Percentiles rank a stretch among this genome's conserved stretches.
Conservation (phyloP, 139 green algal species). For the Haematococcus lacustris region DNA sequence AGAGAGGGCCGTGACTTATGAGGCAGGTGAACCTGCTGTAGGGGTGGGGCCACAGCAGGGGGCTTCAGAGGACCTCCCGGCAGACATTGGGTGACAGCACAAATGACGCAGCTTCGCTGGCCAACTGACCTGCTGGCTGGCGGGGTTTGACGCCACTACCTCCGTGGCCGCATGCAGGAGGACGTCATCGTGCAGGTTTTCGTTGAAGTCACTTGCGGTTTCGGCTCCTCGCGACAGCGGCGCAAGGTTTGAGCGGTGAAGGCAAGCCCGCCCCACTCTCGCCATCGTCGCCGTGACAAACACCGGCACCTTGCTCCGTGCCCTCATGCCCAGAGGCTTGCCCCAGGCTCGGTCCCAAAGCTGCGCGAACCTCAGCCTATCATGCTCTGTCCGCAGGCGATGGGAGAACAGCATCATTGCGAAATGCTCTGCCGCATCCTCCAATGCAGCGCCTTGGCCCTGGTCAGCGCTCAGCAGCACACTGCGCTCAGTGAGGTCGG, state of each 20-base stretch:
- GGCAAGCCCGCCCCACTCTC: neutral
- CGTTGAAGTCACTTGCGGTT: neutral
- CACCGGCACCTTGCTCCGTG: neutral
- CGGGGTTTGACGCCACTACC: too few species aligned
- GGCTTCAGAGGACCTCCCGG: too few species aligned
- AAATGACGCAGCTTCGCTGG: too few species aligned
- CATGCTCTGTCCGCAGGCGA: conserved; percentile 63
- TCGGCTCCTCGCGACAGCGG: too few species aligned
- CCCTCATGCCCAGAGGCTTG: neutral
- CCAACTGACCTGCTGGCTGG: too few species aligned
- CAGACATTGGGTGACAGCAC: too few species aligned
- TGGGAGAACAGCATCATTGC: conserved; percentile 70
- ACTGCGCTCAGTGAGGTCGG: conserved; percentile 59
- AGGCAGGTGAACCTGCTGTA: too few species aligned
- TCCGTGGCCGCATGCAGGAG: neutral
- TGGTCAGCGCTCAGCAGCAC: neutral
- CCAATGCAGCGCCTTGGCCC: conserved; percentile 23
- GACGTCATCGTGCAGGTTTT: neutral
- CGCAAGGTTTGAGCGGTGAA: neutral
- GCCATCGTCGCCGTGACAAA: neutral
- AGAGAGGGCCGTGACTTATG: too few species aligned
- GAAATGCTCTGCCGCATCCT: conserved; percentile 53
- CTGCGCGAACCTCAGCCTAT: conserved; percentile 45
- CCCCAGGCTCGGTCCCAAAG: conserved; percentile 53
- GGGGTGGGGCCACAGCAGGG: too few species aligned